A percentile compares a stretch with the other conserved stretches of the same genome.
These are phyloP conservation scores for Dalbergia cochinchinensis DNA, from an alignment of 306 rosid species.

Conservation along the genomic window DNA sequence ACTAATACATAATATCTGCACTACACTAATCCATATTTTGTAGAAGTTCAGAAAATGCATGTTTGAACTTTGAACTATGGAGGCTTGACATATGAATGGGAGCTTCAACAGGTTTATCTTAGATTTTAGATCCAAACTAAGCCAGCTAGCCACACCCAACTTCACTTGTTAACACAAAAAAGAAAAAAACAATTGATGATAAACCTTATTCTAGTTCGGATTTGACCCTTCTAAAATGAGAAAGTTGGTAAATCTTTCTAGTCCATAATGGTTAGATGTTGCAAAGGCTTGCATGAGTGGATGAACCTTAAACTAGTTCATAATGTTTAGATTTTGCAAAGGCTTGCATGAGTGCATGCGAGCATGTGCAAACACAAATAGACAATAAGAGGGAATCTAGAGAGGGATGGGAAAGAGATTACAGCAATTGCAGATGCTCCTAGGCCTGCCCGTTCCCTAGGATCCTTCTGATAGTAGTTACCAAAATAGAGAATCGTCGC, in stretches of 20 bases:
- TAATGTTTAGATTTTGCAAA: constrained; percentile 16
- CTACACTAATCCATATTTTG: too few species aligned
- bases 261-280: too few species aligned
- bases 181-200: not conserved
- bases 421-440: constrained; percentile 98
- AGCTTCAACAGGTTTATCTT: constrained; percentile 11
- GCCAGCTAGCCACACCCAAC: not conserved
- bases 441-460: constrained; percentile 95
- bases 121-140: constrained; percentile 16
- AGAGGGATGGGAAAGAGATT: constrained; percentile 41
- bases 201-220: not conserved
- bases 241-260: not conserved
- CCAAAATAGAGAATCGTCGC: constrained; percentile 88
- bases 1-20: not conserved
- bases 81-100: not conserved
- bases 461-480: constrained; percentile 84
- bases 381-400: constrained; percentile 3
- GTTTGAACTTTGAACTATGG: not conserved
- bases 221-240: too few species aligned
- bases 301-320: constrained; percentile 1
- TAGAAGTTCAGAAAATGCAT: not conserved
- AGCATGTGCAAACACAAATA: not conserved
- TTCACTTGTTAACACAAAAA: not conserved
- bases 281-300: too few species aligned
- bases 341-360: constrained; percentile 3